Evolutionary conservation across 257 asterid genomes (phyloP), one percentile per base, ranked within the genome.

Genomic region (Scutellaria galericulata): DNA sequence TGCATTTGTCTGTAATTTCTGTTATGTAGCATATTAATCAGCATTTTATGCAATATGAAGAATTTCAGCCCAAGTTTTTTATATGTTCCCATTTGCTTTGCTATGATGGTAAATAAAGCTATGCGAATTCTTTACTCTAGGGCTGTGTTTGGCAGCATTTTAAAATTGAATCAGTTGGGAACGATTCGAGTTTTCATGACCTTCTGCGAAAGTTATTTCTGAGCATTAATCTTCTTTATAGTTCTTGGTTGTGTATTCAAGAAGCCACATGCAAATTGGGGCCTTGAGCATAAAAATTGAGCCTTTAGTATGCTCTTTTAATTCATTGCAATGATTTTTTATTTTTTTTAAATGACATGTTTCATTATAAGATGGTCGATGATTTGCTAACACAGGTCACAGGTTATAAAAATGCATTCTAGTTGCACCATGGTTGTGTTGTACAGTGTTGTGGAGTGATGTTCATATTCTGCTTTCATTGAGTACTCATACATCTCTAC

Each of bases 91-190:
- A 4, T 48, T 9, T 46, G 12, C 22, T 75, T 24, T 60, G 18
- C 13, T 75, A 65, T 15, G 56, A 50, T 69, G 44, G 52, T 51
- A 67, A 50, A n/a, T 15, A 22, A 48, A 7, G 20, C 45, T 55
- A 22, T 8, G 51, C 24, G 14, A 12, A 31, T 12, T 6, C 37
- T 2, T 31, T 31, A 31, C 5, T 31, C 6, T 20, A 53, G 39
- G 24, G 63, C 7, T 66, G 55, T 66, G 27, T 18, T 18, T 50
- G 41, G 6, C 64, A 11, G 24, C 13, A 53, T 27, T 22, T 11
- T 67, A 51, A 9, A 22, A 24, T 46, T 1, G 35, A 42, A 58
- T 14, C 22, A 37, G n/a, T 20, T 75, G 9, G 18, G 42, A 9
- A 9, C 12, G 1, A 41, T 31, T 62, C 27, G 7, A 62, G 66